These are phyloP conservation scores for Ophiosphaerella narmari DNA, from an alignment of 2,329 filamentous ascomycete species.

Conservation along the genomic window DNA sequence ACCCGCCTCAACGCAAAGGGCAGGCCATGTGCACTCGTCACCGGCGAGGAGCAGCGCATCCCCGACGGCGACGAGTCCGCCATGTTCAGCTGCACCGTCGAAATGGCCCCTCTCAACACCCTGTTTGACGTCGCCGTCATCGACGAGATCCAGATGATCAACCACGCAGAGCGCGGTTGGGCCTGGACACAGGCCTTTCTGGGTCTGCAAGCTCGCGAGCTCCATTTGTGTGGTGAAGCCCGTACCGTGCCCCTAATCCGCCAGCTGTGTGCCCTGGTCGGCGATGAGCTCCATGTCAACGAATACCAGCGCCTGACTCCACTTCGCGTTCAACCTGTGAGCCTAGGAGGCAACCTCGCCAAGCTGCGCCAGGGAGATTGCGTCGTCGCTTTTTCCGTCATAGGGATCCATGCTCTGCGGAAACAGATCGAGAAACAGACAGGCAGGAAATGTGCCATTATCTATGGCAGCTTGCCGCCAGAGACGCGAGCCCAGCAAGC, in stretches of 20 bases:
- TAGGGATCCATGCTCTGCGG: conserved; percentile 81
- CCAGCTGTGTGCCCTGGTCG: conserved; percentile 75
- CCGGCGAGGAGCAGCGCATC: conserved; percentile 84
- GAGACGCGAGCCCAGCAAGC: conserved; percentile 93
- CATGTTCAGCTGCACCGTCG: conserved; percentile 88
- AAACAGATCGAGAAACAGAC: conserved; percentile 75
- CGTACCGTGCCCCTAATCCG: conserved; percentile 79
- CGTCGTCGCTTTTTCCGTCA: conserved; percentile 81
- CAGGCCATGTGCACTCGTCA: conserved; percentile 77
- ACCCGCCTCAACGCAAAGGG: conserved; percentile 81
- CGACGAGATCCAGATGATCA: conserved; percentile 98
- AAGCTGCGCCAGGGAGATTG: conserved; percentile 87
- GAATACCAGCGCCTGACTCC: conserved; percentile 83
- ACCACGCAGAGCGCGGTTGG: conserved; percentile 77
- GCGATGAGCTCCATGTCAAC: conserved; percentile 82
- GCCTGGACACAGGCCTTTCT: conserved; percentile 93
- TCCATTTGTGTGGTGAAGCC: conserved; percentile 92
- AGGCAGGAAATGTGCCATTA: conserved; percentile 81
- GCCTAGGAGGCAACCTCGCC: conserved; percentile 68
- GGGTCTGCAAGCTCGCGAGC: conserved; percentile 82
- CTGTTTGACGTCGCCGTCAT: conserved; percentile 90
- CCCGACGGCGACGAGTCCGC: conserved; percentile 55
- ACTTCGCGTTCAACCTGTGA: conserved; percentile 66
- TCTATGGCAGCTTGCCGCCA: conserved; percentile 89
- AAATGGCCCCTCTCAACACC: conserved; percentile 73